Percentiles rank a stretch among this genome's conserved stretches.
These are phyloP conservation scores for Penicillium desertorum DNA, from an alignment of 495 filamentous ascomycete genomes.

Conservation along the genomic window DNA sequence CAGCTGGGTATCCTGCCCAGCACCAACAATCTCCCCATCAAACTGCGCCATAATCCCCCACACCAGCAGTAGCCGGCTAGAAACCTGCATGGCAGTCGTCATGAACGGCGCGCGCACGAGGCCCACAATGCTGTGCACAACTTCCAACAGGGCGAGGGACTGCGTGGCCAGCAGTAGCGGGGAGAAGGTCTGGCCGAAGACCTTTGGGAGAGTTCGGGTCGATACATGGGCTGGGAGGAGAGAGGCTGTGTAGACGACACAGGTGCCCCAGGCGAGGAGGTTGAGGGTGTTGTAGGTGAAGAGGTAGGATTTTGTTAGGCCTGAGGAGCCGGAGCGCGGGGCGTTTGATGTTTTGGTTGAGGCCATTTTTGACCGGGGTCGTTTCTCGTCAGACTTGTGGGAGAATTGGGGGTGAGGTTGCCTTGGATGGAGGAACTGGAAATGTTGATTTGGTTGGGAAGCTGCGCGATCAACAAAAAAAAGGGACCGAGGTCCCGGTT, in stretches of 20 bases:
- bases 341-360: slow-evolving; percentile 11
- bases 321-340: slow-evolving; percentile 25
- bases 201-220: slow-evolving; percentile 45
- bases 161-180: slow-evolving; percentile 76
- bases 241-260: slow-evolving; percentile 60
- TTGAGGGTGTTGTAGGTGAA: slow-evolving; percentile 79
- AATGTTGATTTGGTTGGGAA: slow-evolving; percentile 18
- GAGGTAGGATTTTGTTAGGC: slow-evolving; percentile 57
- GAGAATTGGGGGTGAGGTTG: slow-evolving; percentile 16
- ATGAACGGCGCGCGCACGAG: slow-evolving; percentile 79
- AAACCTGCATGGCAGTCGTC: slow-evolving; percentile 88
- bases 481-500: slow-evolving; percentile 18
- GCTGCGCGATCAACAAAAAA: slow-evolving; percentile 13
- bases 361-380: not conserved
- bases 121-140: slow-evolving; percentile 71
- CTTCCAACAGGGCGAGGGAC: slow-evolving; percentile 76
- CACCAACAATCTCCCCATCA: slow-evolving; percentile 34
- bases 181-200: slow-evolving; percentile 57
- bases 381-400: slow-evolving; percentile 3
- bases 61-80: slow-evolving; percentile 76
- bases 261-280: slow-evolving; percentile 69
- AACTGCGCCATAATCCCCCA: slow-evolving; percentile 75
- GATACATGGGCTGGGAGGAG: slow-evolving; percentile 39
- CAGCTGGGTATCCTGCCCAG: slow-evolving; percentile 19
- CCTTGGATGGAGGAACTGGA: not conserved